A percentile compares a stretch with the other conserved stretches of the same genome.
Conservation (phyloP, 768 basidiomycete species). For the Clitopilus hobsonii region DNA sequence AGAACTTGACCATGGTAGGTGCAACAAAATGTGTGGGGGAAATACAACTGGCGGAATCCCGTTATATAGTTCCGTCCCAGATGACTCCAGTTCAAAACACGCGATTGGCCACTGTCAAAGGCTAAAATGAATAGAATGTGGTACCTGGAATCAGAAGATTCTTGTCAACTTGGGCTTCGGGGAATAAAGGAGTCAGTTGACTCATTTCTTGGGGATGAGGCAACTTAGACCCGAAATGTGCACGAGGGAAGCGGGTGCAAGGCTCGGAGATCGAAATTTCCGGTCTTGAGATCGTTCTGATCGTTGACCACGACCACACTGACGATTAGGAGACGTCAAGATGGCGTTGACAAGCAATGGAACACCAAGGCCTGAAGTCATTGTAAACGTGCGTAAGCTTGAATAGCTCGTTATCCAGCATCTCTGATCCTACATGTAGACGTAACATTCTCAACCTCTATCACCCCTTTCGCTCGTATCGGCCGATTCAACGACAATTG, state of each 20-base stretch:
- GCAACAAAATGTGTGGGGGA: neutral
- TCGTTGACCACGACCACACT: neutral
- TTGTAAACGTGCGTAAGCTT: conserved; percentile 48
- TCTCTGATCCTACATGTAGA: neutral
- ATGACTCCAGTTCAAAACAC: neutral
- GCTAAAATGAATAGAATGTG: no score
- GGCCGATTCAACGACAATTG: no score
- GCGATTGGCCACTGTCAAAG: neutral
- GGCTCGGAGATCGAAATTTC: neutral
- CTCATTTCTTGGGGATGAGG: neutral
- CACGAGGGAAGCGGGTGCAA: neutral
- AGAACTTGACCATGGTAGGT: conserved; percentile 49
- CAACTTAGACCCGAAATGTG: neutral
- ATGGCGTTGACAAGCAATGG: conserved; percentile 17
- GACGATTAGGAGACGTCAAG: neutral
- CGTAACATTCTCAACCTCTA: neutral
- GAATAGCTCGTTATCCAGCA: neutral
- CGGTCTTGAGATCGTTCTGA: neutral
- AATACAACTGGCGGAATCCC: neutral
- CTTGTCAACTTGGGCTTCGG: no score
- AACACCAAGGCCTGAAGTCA: conserved; percentile 32
- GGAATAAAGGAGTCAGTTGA: no score
- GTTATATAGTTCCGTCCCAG: neutral
- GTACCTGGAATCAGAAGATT: neutral
- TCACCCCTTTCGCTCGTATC: neutral